Base-by-base conservation (phyloP, 169 alveolate genomes). In the Cryptosporidium andersoni region DNA sequence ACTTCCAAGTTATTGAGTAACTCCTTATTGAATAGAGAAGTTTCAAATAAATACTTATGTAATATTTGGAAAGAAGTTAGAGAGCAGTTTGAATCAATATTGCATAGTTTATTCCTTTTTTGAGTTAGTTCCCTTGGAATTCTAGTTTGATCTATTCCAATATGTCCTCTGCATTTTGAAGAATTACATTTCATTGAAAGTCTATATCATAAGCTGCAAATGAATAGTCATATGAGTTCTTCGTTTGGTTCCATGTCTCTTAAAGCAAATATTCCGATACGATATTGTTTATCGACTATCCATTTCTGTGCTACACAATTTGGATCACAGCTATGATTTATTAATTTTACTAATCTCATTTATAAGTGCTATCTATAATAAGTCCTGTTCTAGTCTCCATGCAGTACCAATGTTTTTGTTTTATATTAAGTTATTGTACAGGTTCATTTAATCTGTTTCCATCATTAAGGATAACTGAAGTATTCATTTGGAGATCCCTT, bases 271-370 rank as follows among this genome's bases (percentile, higher is more conserved):
- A 97, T 95, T 34, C 99, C 98, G 74, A 97, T 95, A 66, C 98
- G 94, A 53, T 93, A 95, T 85, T 95, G 97, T 2, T 99, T 99
- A 12, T 93, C 89, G 4, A 97, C 99, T 64, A 94, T 94, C 96
- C 97, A 96, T 66, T 96, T 96, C 81, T 96, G 96, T 8, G 98
- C 95, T 48, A 95, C 92, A 64, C 99, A 96, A 91, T 96, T 98
- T n/a, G 99, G 99, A 43, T 96, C 98, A 89, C 99, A 98, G 25
- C 98, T 95, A 88, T 97, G 99, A 91, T 98, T 98, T 9, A 98
- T 96, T 88, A 97, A 96, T 74, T 25, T 99, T 89, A 2, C 99
- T 97, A 45, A 97, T 96, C 96, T 42, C 99, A 99, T 91, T 94
- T 91, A 56, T 91, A 91, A 52, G 99, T 96, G 58, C 99, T 97